phyloP scores from a whole-genome alignment of 345 rosid genomes.

The Combretum micranthum region DNA sequence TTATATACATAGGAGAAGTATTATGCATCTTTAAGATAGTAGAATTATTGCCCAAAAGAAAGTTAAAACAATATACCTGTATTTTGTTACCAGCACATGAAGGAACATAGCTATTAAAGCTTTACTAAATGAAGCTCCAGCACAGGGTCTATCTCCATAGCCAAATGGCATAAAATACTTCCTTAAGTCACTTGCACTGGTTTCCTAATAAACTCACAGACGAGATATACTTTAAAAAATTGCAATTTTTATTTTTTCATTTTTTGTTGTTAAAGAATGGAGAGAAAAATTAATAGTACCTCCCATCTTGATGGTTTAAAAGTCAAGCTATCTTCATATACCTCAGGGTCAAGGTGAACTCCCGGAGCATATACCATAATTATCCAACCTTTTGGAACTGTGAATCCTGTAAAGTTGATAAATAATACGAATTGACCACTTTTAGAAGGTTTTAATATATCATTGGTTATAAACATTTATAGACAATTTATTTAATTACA shows the following conservation, averaged over 20 bases:
- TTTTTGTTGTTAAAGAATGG: background rate
- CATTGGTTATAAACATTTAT: no score
- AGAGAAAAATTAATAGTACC: slow-evolving; percentile 5
- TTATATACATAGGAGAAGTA: no score
- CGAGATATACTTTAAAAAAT: background rate
- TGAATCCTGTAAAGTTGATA: no score
- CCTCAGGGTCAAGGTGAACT: slow-evolving; percentile 20
- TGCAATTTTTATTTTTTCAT: no score
- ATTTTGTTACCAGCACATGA: slow-evolving; percentile 22
- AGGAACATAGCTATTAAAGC: slow-evolving; percentile 27
- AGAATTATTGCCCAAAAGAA: no score
- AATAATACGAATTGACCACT: no score
- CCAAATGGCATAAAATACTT: slow-evolving; percentile 46
- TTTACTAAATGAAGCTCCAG: slow-evolving; percentile 37
- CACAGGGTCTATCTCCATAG: slow-evolving; percentile 38
- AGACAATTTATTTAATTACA: no score
- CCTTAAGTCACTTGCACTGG: slow-evolving; percentile 20
- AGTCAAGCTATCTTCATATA: slow-evolving; percentile 23
- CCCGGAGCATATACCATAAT: slow-evolving; percentile 21
- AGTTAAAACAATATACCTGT: no score
- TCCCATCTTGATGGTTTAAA: slow-evolving; percentile 53
- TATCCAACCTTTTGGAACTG: no score
- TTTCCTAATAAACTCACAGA: background rate
- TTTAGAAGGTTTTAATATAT: no score
- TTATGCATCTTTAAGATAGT: no score